Percentiles rank a stretch among this genome's conserved stretches.
phyloP scores from a whole-genome alignment of 2,329 filamentous ascomycete species.

The Didymella pomorum region DNA sequence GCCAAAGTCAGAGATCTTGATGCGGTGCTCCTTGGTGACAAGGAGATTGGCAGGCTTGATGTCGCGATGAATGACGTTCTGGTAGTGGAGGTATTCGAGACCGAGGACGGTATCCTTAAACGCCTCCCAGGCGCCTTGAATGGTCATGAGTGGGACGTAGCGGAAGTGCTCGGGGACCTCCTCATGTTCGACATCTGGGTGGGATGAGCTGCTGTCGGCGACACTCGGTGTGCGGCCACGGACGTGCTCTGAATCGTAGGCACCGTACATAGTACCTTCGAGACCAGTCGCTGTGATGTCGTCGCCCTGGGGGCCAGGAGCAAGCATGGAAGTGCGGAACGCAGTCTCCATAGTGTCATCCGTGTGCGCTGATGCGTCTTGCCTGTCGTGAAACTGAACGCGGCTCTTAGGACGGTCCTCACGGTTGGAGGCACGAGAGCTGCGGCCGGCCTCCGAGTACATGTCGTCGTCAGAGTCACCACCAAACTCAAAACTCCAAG shows the following conservation, averaged over 20 bases:
- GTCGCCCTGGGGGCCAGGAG: slow-evolving; percentile 21
- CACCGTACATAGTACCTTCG: slow-evolving; percentile 79
- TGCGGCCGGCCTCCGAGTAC: slow-evolving; percentile 40
- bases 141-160: slow-evolving; percentile 91
- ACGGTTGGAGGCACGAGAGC: slow-evolving; percentile 36
- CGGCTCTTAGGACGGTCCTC: slow-evolving; percentile 33
- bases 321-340: slow-evolving; percentile 38
- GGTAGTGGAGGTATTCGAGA: slow-evolving; percentile 79
- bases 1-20: slow-evolving; percentile 99
- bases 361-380: slow-evolving; percentile 27
- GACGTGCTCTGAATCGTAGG: slow-evolving; percentile 67
- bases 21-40: slow-evolving; percentile 81
- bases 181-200: slow-evolving; percentile 45
- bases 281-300: slow-evolving; percentile 59
- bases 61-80: slow-evolving; percentile 61
- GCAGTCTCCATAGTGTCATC: slow-evolving; percentile 49
- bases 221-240: slow-evolving; percentile 80
- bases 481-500: slow-evolving; percentile 87
- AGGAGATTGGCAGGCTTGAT: slow-evolving; percentile 80
- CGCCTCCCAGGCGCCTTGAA: slow-evolving; percentile 79
- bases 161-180: slow-evolving; percentile 87
- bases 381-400: slow-evolving; percentile 31
- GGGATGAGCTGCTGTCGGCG: slow-evolving; percentile 75
- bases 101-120: slow-evolving; percentile 95
- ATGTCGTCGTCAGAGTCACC: slow-evolving; percentile 66